Conservation (phyloP, 2,329 filamentous ascomycete genomes). For the Nigrospora oryzae region DNA sequence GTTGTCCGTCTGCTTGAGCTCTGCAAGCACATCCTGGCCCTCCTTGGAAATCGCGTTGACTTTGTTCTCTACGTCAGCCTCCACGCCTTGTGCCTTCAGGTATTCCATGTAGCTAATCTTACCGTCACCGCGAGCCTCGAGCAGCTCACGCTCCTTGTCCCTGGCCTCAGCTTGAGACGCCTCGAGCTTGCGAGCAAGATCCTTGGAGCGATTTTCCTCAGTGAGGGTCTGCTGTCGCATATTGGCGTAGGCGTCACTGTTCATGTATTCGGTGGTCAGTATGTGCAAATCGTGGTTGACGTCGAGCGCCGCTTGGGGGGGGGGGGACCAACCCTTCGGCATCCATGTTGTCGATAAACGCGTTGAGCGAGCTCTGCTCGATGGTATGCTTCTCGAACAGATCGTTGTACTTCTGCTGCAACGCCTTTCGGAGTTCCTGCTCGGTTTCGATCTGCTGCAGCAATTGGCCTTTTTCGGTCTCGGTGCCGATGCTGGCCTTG, state of each 20-base stretch:
- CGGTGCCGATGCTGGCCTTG: constrained; percentile 43
- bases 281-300: constrained; percentile 22
- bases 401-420: constrained; percentile 47
- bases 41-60: constrained; percentile 46
- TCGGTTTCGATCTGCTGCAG: constrained; percentile 48
- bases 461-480: constrained; percentile 44
- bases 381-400: constrained; percentile 51
- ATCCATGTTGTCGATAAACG: constrained; percentile 41
- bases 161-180: constrained; percentile 31
- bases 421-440: constrained; percentile 36
- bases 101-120: constrained; percentile 22
- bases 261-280: constrained; percentile 38
- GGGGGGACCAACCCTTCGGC: constrained; percentile 46
- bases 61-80: constrained; percentile 21
- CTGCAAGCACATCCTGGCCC: constrained; percentile 44
- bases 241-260: constrained; percentile 42
- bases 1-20: constrained; percentile 51
- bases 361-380: constrained; percentile 47
- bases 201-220: constrained; percentile 39
- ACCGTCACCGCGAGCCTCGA: constrained; percentile 43
- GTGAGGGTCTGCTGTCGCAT: constrained; percentile 39
- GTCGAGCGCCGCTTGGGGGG: constrained; percentile 23
- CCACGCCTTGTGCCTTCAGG: constrained; percentile 6
- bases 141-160: constrained; percentile 46
- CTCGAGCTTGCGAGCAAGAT: constrained; percentile 34